Percentiles rank a stretch among this genome's conserved stretches.
Evolutionary conservation across 352 stramenopile species (phyloP).

Genomic region (Phytophthora brassicae): DNA sequence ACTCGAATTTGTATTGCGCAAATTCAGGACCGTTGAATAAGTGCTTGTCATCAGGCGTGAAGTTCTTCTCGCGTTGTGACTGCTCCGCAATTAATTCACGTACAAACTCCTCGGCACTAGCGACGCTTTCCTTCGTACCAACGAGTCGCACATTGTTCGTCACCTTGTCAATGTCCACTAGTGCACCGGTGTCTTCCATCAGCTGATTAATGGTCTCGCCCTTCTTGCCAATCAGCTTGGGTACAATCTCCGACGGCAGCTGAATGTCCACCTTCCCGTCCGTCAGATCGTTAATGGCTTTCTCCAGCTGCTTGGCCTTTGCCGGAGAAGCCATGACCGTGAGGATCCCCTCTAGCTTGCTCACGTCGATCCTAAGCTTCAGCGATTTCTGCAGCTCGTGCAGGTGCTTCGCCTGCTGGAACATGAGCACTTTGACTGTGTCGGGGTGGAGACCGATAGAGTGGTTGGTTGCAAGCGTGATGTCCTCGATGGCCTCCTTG

Average conservation of each 20-base stretch:
- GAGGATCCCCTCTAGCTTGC: constrained; percentile 65
- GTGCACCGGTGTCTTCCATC: constrained; percentile 75
- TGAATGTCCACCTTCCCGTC: constrained; percentile 58
- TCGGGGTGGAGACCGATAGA: constrained; percentile 77
- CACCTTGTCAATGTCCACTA: constrained; percentile 82
- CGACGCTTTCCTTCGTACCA: constrained; percentile 60
- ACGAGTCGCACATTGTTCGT: constrained; percentile 68
- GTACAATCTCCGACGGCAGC: constrained; percentile 71
- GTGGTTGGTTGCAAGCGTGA: constrained; percentile 64
- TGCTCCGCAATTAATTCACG: constrained; percentile 63
- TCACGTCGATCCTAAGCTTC: constrained; percentile 71
- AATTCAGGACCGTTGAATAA: constrained; percentile 51
- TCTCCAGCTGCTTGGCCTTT: constrained; percentile 53
- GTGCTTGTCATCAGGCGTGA: constrained; percentile 41
- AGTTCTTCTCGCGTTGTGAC: constrained; percentile 60
- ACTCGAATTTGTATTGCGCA: constrained; percentile 61
- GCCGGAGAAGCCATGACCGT: constrained; percentile 52
- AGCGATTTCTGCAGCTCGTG: constrained; percentile 64
- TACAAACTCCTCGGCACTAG: constrained; percentile 58
- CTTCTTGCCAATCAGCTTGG: constrained; percentile 86
- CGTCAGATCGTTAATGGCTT: constrained; percentile 56
- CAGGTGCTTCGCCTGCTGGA: constrained; percentile 73
- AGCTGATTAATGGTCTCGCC: constrained; percentile 83
- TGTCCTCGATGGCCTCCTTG: constrained; percentile 62
- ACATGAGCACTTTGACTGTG: constrained; percentile 75